Percentiles rank a stretch among this genome's conserved stretches.
These are phyloP conservation scores for Acacia acuminata DNA, from an alignment of 306 rosid genomes.

Conservation along the genomic window DNA sequence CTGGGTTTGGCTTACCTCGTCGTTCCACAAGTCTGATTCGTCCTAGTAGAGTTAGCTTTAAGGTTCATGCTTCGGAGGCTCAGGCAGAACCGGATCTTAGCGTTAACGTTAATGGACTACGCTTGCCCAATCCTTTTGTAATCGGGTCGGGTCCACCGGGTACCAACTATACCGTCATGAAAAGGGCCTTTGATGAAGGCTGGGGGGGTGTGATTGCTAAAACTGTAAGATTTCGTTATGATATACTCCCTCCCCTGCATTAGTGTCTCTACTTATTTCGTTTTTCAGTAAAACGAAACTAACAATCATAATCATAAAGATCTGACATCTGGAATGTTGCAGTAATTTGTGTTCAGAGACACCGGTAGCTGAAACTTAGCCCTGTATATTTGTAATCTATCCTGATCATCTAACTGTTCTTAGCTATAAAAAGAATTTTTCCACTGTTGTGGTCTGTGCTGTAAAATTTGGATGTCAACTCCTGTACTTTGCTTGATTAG, in stretches of 20 bases:
- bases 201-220: conserved; percentile 99
- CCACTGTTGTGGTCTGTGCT: conserved; percentile 9
- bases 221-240: conserved; percentile 60
- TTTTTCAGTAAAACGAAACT: not conserved
- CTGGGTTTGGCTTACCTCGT: conserved; percentile 50
- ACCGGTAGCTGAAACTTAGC: not conserved
- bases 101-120: conserved; percentile 78
- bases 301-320: not conserved
- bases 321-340: not conserved
- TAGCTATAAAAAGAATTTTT: not conserved
- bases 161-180: conserved; percentile 98
- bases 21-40: conserved; percentile 32
- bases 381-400: not conserved
- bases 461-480: not conserved
- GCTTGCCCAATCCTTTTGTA: conserved; percentile 92
- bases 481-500: not conserved
- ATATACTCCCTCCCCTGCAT: not conserved
- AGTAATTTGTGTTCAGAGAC: conserved; percentile 3
- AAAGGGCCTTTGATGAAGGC: conserved; percentile 96
- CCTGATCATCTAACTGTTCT: not conserved
- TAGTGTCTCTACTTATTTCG: conserved; percentile 9
- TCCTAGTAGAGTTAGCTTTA: conserved; percentile 58
- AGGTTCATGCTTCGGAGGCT: conserved; percentile 64
- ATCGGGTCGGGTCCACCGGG: conserved; percentile 99
- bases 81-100: conserved; percentile 88